Evolutionary conservation across 129 eudicot genomes (phyloP).

Genomic region (Chrysanthemum lavandulifolium): DNA sequence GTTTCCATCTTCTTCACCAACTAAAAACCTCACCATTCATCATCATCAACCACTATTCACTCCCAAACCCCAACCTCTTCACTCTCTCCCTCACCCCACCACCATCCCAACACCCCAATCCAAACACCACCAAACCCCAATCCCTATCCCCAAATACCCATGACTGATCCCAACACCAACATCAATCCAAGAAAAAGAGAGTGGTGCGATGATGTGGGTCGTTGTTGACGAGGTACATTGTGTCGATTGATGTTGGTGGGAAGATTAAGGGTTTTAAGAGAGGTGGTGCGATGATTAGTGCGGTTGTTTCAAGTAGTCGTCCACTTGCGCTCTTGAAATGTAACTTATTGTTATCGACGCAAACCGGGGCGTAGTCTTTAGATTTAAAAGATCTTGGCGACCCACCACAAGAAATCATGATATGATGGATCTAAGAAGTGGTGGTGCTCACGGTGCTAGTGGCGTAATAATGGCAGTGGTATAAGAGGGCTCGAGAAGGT

Average conservation of each 20-base stretch:
- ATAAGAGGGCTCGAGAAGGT: constrained; percentile 81
- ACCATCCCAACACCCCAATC: too few relatives aligned
- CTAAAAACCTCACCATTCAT: too few relatives aligned
- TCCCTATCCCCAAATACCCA: too few relatives aligned
- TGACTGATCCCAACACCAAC: too few relatives aligned
- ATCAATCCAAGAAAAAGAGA: too few relatives aligned
- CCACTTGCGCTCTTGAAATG: constrained; percentile 90
- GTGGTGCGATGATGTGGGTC: too few relatives aligned
- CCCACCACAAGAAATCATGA: constrained; percentile 57
- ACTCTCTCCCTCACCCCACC: too few relatives aligned
- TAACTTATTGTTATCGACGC: constrained; percentile 78
- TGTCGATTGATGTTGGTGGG: constrained; percentile 59
- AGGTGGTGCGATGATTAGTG: constrained; percentile 71
- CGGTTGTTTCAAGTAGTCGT: constrained; percentile 51
- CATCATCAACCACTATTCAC: too few relatives aligned
- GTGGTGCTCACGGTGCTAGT: constrained; percentile 33
- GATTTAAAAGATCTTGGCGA: constrained; percentile 85
- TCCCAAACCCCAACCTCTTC: too few relatives aligned
- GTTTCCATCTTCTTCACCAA: too few relatives aligned
- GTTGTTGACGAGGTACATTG: constrained; percentile 63
- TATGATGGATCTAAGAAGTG: constrained; percentile 60
- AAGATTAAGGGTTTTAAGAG: constrained; percentile 72
- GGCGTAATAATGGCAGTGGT: constrained; percentile 46
- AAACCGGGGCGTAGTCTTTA: constrained; percentile 90
- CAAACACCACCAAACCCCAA: too few relatives aligned